These are phyloP conservation scores for Hippophae gyantsensis DNA, from an alignment of 306 rosid species.

Conservation along the genomic window DNA sequence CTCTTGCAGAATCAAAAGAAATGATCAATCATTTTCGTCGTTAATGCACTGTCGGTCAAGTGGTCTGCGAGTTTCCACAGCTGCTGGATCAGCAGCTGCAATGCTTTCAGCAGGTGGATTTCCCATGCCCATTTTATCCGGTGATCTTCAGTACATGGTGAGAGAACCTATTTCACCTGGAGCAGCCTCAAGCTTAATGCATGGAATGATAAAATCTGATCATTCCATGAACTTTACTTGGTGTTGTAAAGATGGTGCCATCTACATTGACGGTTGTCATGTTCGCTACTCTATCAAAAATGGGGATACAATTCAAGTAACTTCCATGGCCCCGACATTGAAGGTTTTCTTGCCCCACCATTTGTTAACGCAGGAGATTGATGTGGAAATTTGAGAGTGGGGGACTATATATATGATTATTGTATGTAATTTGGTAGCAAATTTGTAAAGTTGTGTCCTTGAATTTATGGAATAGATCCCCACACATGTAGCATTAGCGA, in stretches of 20 bases:
- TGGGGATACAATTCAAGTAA: conserved; percentile 58
- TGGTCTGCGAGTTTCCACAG: conserved; percentile 80
- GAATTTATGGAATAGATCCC: too few species aligned
- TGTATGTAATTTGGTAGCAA: too few species aligned
- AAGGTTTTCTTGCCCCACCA: conserved; percentile 55
- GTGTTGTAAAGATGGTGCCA: conserved; percentile 49
- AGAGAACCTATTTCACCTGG: conserved; percentile 72
- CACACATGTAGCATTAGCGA: too few species aligned
- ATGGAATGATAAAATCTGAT: conserved; percentile 36
- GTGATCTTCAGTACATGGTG: conserved; percentile 78
- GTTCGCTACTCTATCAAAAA: conserved; percentile 32
- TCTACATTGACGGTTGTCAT: conserved; percentile 76
- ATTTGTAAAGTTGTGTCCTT: too few species aligned
- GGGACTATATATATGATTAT: too few species aligned
- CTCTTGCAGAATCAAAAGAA: conserved; percentile 49
- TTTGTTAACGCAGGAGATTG: conserved; percentile 20
- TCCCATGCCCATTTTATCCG: conserved; percentile 59
- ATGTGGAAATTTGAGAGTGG: conserved; percentile 11
- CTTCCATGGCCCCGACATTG: conserved; percentile 63
- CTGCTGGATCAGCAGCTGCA: conserved; percentile 92
- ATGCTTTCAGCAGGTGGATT: conserved; percentile 89
- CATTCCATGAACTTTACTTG: conserved; percentile 36
- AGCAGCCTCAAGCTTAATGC: conserved; percentile 40
- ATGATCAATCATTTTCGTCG: conserved; percentile 32
- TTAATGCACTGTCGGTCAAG: conserved; percentile 69